Evolutionary conservation across 257 asterid genomes (phyloP), one percentile per base, ranked within the genome.

Genomic region (Rhazya stricta): DNA sequence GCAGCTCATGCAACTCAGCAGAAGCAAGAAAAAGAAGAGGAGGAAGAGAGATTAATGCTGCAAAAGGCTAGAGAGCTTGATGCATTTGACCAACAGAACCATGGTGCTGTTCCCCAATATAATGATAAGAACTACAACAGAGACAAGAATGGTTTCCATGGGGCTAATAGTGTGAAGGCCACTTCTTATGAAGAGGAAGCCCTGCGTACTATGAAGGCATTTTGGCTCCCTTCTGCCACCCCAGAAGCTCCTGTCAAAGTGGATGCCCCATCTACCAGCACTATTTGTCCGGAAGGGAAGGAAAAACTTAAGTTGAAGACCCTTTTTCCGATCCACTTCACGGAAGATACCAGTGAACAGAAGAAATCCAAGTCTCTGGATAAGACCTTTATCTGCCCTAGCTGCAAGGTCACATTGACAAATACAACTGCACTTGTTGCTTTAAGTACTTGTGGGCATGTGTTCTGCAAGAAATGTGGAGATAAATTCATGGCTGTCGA

Each of bases 141-240:
- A 42, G 96, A 89, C 88, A 95, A 90, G 79, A 91, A 84, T 30
- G 94, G 92, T 46, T 95, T 95, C 81, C 97, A 95, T 25, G 98
- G 99, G 41, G 99, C 99, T 12, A 95, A 95, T 83, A 95, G 97
- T 67, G 99, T 92, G 68, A 92, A 91, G 74, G 74, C 96, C 50
- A 94, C 98, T 62, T 89, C 95, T 19, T 95, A 84, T 34, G 98
- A 94, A 83, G 99, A 88, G 82, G 99, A 95, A 85, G 98, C 99
- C 0, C 88, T 92, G 15, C 95, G 98, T 19, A 92, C 97, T 66
- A 92, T 95, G 99, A 95, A 95, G 80, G 99, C 99, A 0, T 90
- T 95, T 80, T 95, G 98, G 99, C 82, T 95, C 25, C 99, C 99
- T 66, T 92, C 98, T 65, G 98, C 99, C 46, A 95, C 99, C 42